Base-by-base conservation (phyloP, 768 basidiomycete species). In the Naganishia onofrii region DNA sequence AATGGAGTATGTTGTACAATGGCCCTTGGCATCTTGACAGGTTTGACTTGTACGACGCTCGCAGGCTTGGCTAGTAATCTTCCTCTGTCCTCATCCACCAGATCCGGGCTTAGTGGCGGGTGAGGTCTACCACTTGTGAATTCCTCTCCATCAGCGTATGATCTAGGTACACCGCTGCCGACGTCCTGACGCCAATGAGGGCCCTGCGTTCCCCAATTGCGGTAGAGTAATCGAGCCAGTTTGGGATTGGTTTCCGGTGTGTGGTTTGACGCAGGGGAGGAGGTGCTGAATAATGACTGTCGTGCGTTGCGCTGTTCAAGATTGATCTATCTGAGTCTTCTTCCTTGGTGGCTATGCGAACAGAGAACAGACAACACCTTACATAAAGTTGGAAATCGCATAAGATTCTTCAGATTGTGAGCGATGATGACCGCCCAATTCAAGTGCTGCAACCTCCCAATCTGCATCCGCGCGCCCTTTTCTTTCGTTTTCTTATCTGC, bases 1-100 rank as follows among this genome's bases (percentile, higher is more conserved):
- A 75, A 66, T 13, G 74, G 69, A 21, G 69, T 63, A 44, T 63
- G 60, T 29, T 63, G 60, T 7, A 44, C 38, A 15, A 63, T 63
- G 26, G 60, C 60, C 38, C 60, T 26, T 42, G 60, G 60, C 60
- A 63, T 63, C 38, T 19, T 63, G 38, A 63, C 60, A 34, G 60
- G 60, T 42, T 44, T 42, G 38, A 63, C 60, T 26, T 63, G 23
- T 12, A 63, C 60, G 23, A 42, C 23, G 15, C 38, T 29, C 15
- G 60, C 60, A 10, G 60, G 60, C 26, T 63, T 63, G 42, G n/a
- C 21, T 34, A 42, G n/a, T 7, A 44, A 42, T 17, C 60, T 63
- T 23, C 60, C 60, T n/a, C 60, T 36, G 13, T 42, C 60, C 15
- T 63, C 60, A 26, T 58, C 34, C 57, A 31, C 31, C 29, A 32